Evolutionary conservation across 768 basidiomycete genomes (phyloP), one percentile per base, ranked within the genome.

Genomic region (Lentinula guzmanii): DNA sequence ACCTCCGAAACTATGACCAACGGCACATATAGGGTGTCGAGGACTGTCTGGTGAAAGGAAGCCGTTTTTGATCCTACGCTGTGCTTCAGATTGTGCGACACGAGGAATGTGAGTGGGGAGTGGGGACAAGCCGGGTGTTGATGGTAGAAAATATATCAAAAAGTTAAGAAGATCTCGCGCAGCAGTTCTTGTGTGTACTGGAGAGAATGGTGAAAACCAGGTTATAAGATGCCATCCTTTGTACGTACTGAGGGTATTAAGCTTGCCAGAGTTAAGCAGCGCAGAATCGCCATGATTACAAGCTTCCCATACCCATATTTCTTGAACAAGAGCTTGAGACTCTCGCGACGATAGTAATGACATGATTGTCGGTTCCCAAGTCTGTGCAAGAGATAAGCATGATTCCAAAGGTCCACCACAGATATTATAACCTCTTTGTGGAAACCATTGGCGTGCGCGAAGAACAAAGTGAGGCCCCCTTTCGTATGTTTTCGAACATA

Each of bases 1-100:
- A 1, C 90, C 94, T 18, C 95, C 91, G 57, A 91, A 86, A 0
- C 93, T 95, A 69, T 97, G 95, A 0, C 93, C 94, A 3, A 93
- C 74, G 4, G 78, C 84, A 21, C 93, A 56, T 42, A 56, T 43
- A 41, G 55, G 55, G 76, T 2, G 94, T 67, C n/a, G 72, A 82
- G 37, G 88, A 81, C 4, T 74, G 24, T 41, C 41, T 6, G 11
- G 41, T 24, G 37, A 64, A 2, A 50, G 63, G 67, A 86, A 85
- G 0, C 90, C 90, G 18, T 70, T 65, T 1, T 63, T 62, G 41
- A 70, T 68, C 42, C 90, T 82, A 16, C 66, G 59, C 1, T 73
- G 68, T 0, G 82, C 72, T 60, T 84, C 77, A 6, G 70, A 64
- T 0, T 69, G 58, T 0, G 83, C 61, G 3, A 91, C 62, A n/a